Conservation (phyloP, 495 filamentous ascomycete genomes). For the Aspergillus ellipticus region DNA sequence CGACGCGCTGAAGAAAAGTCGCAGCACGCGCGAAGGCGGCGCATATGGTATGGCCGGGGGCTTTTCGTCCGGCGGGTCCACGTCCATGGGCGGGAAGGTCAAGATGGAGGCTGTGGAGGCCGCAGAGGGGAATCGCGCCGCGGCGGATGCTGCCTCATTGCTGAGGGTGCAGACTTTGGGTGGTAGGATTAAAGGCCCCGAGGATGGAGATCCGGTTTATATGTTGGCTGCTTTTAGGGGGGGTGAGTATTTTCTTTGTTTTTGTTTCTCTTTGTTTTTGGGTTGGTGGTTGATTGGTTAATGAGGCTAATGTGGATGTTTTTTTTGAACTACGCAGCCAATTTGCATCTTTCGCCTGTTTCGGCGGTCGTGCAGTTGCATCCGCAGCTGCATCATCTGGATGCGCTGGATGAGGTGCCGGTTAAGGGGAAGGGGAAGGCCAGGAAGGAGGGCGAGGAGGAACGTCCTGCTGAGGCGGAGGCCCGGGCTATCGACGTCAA, state of each 20-base stretch:
- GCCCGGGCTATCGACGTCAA: slow-evolving; percentile 64
- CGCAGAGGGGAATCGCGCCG: slow-evolving; percentile 38
- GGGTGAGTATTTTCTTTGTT: slow-evolving; percentile 40
- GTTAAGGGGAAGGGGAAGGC: slow-evolving; percentile 29
- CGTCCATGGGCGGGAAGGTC: slow-evolving; percentile 27
- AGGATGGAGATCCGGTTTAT: slow-evolving; percentile 60
- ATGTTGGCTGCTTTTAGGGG: slow-evolving; percentile 68
- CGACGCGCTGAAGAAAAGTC: slow-evolving; percentile 57
- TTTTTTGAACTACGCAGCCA: slow-evolving; percentile 39
- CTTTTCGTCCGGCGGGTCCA: slow-evolving; percentile 35
- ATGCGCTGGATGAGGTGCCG: slow-evolving; percentile 57
- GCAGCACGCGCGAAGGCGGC: slow-evolving; percentile 51
- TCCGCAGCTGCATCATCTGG: slow-evolving; percentile 71
- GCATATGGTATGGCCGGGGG: slow-evolving; percentile 58
- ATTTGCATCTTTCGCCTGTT: slow-evolving; percentile 66
- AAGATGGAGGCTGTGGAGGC: slow-evolving; percentile 27
- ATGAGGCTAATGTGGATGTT: slow-evolving; percentile 1
- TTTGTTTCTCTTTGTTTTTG: slow-evolving; percentile 4
- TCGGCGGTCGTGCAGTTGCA: slow-evolving; percentile 68
- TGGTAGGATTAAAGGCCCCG: slow-evolving; percentile 58
- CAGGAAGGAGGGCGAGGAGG: slow-evolving; percentile 42
- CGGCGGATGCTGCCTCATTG: slow-evolving; percentile 27
- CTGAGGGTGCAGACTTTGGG: slow-evolving; percentile 53
- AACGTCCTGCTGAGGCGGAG: slow-evolving; percentile 45
- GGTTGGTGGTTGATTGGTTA: slow-evolving; percentile 6